Conservation (phyloP, 257 asterid genomes). For the Lycium barbarum region DNA sequence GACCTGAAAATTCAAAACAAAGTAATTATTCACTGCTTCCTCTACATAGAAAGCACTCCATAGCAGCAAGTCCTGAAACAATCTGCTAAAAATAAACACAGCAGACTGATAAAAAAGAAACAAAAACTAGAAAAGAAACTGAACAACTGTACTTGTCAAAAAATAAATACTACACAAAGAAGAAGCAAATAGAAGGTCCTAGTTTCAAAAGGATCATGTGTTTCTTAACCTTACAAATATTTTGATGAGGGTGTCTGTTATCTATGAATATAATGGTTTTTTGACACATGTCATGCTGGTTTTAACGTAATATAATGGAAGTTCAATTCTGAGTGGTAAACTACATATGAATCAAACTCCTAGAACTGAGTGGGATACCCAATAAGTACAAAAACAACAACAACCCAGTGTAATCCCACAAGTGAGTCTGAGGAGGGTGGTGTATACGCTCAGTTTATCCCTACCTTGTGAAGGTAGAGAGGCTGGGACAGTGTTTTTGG, state of each 20-base stretch:
- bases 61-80: conserved; percentile 7
- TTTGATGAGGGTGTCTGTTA: not conserved
- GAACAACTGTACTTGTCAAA: not conserved
- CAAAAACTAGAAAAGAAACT: not conserved
- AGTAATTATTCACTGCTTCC: conserved; percentile 20
- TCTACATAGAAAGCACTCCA: not conserved
- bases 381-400: not conserved
- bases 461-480: too few species aligned
- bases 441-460: too few species aligned
- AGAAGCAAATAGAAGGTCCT: not conserved
- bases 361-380: not conserved
- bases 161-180: not conserved
- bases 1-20: conserved; percentile 62
- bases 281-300: not conserved
- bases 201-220: not conserved
- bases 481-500: too few species aligned
- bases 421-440: too few species aligned
- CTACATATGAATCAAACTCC: not conserved
- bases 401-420: too few species aligned
- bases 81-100: conserved; percentile 3
- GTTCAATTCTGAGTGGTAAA: not conserved
- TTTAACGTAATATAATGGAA: not conserved
- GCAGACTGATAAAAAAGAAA: not conserved
- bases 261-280: not conserved
- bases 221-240: not conserved